A percentile compares a stretch with the other conserved stretches of the same genome.
phyloP scores from a whole-genome alignment of 139 green algal genomes.

The Microglena sp. region DNA sequence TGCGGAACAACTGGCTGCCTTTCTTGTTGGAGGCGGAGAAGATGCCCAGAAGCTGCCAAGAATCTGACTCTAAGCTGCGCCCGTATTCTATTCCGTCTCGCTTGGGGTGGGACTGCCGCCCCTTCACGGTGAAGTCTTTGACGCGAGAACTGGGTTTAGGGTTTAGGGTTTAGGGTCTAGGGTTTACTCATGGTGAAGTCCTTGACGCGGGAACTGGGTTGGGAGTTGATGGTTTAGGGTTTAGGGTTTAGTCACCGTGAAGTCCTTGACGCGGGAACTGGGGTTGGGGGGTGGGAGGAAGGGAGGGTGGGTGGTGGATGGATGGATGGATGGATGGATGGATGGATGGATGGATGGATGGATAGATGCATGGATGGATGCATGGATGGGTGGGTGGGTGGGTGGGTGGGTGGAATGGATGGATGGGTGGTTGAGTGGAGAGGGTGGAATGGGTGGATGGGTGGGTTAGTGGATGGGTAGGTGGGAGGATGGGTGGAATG shows the following conservation, averaged over 20 bases:
- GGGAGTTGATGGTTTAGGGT: not conserved
- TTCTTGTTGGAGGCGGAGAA: constrained; percentile 67
- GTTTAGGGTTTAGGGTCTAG: too few species aligned
- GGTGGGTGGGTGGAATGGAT: too few species aligned
- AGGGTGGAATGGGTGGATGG: too few species aligned
- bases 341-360: too few species aligned
- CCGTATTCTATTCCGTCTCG: constrained; percentile 22
- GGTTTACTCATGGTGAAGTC: not conserved
- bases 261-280: not conserved
- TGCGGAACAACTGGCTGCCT: constrained; percentile 58
- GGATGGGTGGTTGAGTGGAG: too few species aligned
- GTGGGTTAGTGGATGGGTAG: too few species aligned
- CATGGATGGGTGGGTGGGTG: too few species aligned
- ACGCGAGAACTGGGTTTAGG: constrained; percentile 18
- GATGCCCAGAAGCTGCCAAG: constrained; percentile 62
- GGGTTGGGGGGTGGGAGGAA: not conserved
- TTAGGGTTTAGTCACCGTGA: not conserved
- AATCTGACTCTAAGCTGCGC: constrained; percentile 23
- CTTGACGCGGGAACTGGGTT: not conserved
- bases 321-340: too few species aligned
- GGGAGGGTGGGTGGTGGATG: too few species aligned
- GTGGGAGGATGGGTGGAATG: too few species aligned
- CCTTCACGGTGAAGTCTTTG: constrained; percentile 44
- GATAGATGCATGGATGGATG: too few species aligned
- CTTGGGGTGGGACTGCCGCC: constrained; percentile 30